These are phyloP conservation scores for Apiospora saccharicola DNA, from an alignment of 2,329 filamentous ascomycete genomes.

Conservation along the genomic window DNA sequence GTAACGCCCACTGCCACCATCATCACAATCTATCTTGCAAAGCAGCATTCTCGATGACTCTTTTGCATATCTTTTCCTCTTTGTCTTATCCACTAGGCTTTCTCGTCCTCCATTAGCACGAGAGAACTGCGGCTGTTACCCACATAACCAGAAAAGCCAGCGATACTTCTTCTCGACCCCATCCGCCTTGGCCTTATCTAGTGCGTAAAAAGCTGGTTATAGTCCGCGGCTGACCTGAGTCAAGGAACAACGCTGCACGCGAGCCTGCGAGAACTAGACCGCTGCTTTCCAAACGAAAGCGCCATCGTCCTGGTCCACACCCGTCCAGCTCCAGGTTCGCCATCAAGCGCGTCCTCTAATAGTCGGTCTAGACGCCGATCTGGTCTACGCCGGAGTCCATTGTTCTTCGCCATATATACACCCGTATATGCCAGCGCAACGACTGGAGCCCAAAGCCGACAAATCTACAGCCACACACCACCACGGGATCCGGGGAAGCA, in stretches of 20 bases:
- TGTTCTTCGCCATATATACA: neutral
- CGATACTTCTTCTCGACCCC: neutral
- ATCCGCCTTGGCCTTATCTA: slow-evolving; percentile 5
- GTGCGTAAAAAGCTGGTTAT: neutral
- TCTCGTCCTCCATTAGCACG: neutral
- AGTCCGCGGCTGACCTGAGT: slow-evolving; percentile 13
- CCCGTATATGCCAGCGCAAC: neutral
- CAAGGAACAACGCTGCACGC: slow-evolving; percentile 14
- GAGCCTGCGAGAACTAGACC: slow-evolving; percentile 18
- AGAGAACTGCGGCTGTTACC: neutral
- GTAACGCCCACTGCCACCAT: neutral
- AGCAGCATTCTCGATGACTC: neutral
- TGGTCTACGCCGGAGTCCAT: neutral
- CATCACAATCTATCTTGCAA: neutral
- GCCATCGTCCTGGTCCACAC: slow-evolving; percentile 14
- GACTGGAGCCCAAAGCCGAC: neutral
- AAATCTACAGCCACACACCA: neutral
- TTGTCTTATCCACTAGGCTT: neutral
- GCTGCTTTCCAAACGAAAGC: slow-evolving; percentile 13
- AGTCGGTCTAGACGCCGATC: slow-evolving; percentile 16
- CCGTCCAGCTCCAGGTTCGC: neutral
- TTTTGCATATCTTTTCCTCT: neutral
- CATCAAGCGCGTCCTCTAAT: neutral
- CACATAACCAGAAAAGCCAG: neutral
- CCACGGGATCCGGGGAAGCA: neutral